Base-by-base conservation (phyloP, 2,329 filamentous ascomycete genomes). In the Leptoxyphium fumago region DNA sequence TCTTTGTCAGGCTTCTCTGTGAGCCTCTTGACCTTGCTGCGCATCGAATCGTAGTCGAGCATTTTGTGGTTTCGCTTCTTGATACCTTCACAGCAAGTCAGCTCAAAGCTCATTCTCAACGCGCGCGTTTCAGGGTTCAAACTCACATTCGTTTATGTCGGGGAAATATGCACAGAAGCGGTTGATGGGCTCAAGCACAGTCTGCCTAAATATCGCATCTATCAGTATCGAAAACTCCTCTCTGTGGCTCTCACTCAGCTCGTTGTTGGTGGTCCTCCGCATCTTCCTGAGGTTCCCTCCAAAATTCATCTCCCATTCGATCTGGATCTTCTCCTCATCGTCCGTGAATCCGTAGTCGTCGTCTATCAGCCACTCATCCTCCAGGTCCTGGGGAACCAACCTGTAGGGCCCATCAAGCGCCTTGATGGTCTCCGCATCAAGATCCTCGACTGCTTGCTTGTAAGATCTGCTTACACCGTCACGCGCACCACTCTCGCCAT, bases 1-100 rank as follows among this genome's bases (percentile, higher is more conserved):
- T 98, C 91, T 72, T 98, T 98, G 72, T 98, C 91, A 40, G 91
- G 91, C 71, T 98, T 96, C 66, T 98, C 93, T 43, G 85, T 86
- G 34, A 98, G 78, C 64, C 87, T 89, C 75, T 95, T 95, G 58
- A 98, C 91, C 64, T 91, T 94, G 52, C 87, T 86, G 50, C 91
- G 84, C 66, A 96, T 80, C 14, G 88, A 79, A 63, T 98, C 91
- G 70, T 98, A 98, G 68, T 98, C 93, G 54, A 96, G 84, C 45
- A 96, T 82, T 67, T 98, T 98, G 75, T 98, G 84, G 58, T 93
- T 84, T 58, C 93, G 85, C 71, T 98, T 98, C 70, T 96, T 98
- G 67, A 98, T 95, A 66, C 78, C 78, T 82, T 52, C 21, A 26
- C 7, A 4, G 21, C 21, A 26, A 26, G 21, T 26, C 21, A 26